These are phyloP conservation scores for Cyberlindnera petersonii DNA, from an alignment of 805 yeast species.

Conservation along the genomic window DNA sequence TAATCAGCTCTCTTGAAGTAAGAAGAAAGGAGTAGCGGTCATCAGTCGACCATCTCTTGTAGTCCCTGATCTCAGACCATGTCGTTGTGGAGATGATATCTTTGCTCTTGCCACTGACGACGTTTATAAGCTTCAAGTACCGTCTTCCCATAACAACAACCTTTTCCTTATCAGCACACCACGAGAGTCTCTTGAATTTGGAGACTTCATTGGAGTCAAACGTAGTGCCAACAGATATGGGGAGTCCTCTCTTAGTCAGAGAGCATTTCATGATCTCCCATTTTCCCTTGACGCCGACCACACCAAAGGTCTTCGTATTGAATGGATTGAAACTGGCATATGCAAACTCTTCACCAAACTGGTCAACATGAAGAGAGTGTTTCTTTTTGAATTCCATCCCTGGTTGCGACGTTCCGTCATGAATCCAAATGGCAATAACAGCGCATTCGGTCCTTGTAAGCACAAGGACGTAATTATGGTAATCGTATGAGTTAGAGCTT, in stretches of 20 bases:
- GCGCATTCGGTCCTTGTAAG: slow-evolving; percentile 36
- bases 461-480: slow-evolving; percentile 32
- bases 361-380: slow-evolving; percentile 13
- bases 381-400: slow-evolving; percentile 9
- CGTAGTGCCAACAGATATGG: slow-evolving; percentile 13
- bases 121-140: slow-evolving; percentile 33
- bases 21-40: slow-evolving; percentile 45
- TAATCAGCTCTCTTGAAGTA: slow-evolving; percentile 62
- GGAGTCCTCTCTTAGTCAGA: neutral
- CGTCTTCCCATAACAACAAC: slow-evolving; percentile 42
- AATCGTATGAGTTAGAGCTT: slow-evolving; percentile 21
- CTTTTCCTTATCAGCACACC: slow-evolving; percentile 36
- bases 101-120: slow-evolving; percentile 26
- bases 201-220: slow-evolving; percentile 50
- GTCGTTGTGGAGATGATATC: slow-evolving; percentile 30
- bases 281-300: slow-evolving; percentile 50
- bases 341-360: slow-evolving; percentile 36
- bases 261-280: slow-evolving; percentile 39
- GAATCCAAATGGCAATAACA: slow-evolving; percentile 28
- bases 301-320: slow-evolving; percentile 35
- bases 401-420: slow-evolving; percentile 4
- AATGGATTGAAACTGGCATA: slow-evolving; percentile 45
- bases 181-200: slow-evolving; percentile 46
- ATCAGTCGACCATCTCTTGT: slow-evolving; percentile 27
- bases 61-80: slow-evolving; percentile 38